A percentile compares a stretch with the other conserved stretches of the same genome.
Evolutionary conservation across 129 eudicot genomes (phyloP).

Genomic region (Artemisia annua): DNA sequence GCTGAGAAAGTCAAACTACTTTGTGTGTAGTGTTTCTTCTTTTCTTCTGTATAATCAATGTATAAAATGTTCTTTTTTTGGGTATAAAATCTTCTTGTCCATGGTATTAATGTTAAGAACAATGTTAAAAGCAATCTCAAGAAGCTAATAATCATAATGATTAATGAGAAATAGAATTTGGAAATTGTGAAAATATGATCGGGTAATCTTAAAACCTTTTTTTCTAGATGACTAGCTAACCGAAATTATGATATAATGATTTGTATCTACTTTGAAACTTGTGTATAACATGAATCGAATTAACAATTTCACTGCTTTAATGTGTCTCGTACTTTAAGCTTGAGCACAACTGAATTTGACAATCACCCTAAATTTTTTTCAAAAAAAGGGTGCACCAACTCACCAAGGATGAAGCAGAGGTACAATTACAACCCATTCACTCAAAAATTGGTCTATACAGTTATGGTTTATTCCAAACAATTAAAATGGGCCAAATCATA

Average conservation of each 20-base stretch:
- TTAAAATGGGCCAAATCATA: too few species aligned
- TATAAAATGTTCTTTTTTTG: too few species aligned
- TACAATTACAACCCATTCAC: too few species aligned
- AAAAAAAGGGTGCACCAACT: background rate
- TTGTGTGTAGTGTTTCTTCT: constrained; percentile 12
- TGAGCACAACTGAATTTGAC: background rate
- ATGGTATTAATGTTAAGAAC: background rate
- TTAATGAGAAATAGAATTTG: background rate
- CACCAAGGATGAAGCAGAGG: background rate
- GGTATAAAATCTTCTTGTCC: constrained; percentile 21
- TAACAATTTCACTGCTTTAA: background rate
- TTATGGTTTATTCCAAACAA: too few species aligned
- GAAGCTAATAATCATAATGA: too few species aligned
- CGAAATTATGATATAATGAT: background rate
- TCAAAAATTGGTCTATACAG: too few species aligned
- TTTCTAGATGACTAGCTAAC: background rate
- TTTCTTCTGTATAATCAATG: constrained; percentile 29
- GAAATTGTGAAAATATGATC: background rate
- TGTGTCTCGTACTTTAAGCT: background rate
- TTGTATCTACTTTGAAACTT: background rate
- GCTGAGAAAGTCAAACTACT: constrained; percentile 24
- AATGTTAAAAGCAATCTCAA: constrained; percentile 1
- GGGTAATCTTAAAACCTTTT: too few species aligned
- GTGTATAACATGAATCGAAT: background rate
- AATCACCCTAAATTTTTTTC: background rate